phyloP scores from a whole-genome alignment of 2,329 filamentous ascomycete genomes.

The Orbilia brochopaga region DNA sequence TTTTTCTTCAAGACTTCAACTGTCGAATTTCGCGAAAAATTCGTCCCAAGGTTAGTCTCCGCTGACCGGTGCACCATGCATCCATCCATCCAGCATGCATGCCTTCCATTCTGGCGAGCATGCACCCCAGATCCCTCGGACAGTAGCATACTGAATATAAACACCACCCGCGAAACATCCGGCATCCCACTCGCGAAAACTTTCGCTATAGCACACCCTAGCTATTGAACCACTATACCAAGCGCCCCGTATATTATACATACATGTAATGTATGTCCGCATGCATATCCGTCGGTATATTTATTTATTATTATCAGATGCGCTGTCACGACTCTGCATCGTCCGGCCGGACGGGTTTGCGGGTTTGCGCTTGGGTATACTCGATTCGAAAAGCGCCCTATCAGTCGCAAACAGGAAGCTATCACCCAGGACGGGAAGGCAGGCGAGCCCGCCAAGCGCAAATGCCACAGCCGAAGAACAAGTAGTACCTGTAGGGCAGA shows the following conservation, averaged over 20 bases:
- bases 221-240: too few relatives aligned
- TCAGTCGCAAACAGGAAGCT: constrained; percentile 41
- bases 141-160: too few relatives aligned
- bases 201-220: too few relatives aligned
- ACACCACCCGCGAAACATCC: not conserved
- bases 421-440: constrained; percentile 37
- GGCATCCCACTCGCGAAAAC: too few relatives aligned
- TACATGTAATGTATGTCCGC: too few relatives aligned
- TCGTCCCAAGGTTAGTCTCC: not conserved
- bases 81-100: too few relatives aligned
- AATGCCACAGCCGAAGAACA: constrained; percentile 34
- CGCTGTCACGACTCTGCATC: not conserved
- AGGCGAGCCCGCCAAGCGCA: constrained; percentile 36
- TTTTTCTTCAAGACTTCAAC: not conserved
- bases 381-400: constrained; percentile 34
- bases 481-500: not conserved
- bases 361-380: constrained; percentile 32
- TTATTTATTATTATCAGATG: constrained; percentile 7
- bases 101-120: constrained; percentile 2
- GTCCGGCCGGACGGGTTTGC: not conserved
- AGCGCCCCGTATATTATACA: too few relatives aligned
- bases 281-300: not conserved
- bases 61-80: not conserved
- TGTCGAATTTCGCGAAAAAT: not conserved
- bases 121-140: not conserved